Evolutionary conservation across 75 land plant genomes (phyloP).

Genomic region (Selaginella tamariscina): DNA sequence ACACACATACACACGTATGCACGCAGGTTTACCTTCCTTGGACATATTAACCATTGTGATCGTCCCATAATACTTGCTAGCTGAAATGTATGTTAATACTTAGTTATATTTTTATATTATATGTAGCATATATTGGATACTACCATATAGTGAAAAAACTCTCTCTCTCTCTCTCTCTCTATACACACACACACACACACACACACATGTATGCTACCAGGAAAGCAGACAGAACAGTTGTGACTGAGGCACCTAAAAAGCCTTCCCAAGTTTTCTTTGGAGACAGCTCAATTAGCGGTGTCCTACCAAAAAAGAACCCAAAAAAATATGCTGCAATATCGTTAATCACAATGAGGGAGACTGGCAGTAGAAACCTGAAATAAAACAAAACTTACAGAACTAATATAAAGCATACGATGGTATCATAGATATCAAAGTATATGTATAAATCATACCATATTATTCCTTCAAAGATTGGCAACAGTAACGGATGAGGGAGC

Average conservation of each 20-base stretch:
- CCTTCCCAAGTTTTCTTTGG: conserved; percentile 99
- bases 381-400: neutral
- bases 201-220: too few relatives aligned
- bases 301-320: conserved; percentile 86
- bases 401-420: neutral
- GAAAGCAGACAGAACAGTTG: conserved; percentile 76
- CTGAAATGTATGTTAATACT: too few relatives aligned
- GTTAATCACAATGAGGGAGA: conserved; percentile 78
- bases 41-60: conserved; percentile 90
- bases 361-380: conserved; percentile 85
- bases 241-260: conserved; percentile 83
- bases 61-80: conserved; percentile 80
- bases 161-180: conserved; percentile 11
- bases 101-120: too few relatives aligned
- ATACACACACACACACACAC: too few relatives aligned
- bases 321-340: conserved; percentile 85
- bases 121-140: too few relatives aligned
- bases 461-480: conserved; percentile 90
- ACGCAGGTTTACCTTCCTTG: conserved; percentile 56
- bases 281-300: conserved; percentile 81
- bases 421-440: neutral
- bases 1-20: too few relatives aligned
- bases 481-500: conserved; percentile 89
- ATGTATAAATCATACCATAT: conserved; percentile 57
- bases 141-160: neutral